Percentiles rank a stretch among this genome's conserved stretches.
These are phyloP conservation scores for Cryphonectria radicalis DNA, from an alignment of 2,329 filamentous ascomycete genomes.

Conservation along the genomic window DNA sequence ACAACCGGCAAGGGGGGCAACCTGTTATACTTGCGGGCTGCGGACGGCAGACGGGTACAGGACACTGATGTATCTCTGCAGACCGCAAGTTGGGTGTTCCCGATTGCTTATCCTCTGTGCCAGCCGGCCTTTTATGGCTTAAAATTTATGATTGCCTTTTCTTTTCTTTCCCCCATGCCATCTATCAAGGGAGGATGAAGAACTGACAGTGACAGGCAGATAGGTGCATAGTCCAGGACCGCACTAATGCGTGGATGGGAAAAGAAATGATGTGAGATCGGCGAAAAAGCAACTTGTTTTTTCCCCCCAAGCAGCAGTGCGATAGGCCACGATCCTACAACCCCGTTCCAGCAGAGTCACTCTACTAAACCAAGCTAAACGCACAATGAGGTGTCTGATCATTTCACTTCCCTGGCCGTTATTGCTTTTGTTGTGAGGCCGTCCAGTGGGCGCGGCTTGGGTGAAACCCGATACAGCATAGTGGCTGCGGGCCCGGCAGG, in stretches of 20 bases:
- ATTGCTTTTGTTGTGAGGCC: neutral
- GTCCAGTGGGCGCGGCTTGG: neutral
- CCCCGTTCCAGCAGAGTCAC: neutral
- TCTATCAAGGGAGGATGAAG: neutral
- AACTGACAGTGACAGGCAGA: neutral
- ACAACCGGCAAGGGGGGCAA: neutral
- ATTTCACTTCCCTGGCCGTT: neutral
- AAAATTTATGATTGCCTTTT: too few species aligned
- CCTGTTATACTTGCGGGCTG: neutral
- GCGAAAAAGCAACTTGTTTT: neutral
- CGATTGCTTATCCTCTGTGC: neutral
- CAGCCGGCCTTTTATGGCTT: neutral
- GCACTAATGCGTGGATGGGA: neutral
- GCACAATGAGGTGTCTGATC: constrained; percentile 1
- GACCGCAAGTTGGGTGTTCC: neutral
- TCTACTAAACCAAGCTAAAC: neutral
- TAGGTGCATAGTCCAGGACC: neutral
- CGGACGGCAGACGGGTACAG: neutral
- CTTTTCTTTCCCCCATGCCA: neutral
- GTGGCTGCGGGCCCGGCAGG: neutral
- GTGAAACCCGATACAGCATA: neutral
- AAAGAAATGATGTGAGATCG: neutral
- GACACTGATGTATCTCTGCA: neutral
- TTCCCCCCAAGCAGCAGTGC: neutral
- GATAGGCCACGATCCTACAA: neutral